phyloP scores from a whole-genome alignment of 1,284 basidiomycete genomes.

The Ganoderma lingzhi region DNA sequence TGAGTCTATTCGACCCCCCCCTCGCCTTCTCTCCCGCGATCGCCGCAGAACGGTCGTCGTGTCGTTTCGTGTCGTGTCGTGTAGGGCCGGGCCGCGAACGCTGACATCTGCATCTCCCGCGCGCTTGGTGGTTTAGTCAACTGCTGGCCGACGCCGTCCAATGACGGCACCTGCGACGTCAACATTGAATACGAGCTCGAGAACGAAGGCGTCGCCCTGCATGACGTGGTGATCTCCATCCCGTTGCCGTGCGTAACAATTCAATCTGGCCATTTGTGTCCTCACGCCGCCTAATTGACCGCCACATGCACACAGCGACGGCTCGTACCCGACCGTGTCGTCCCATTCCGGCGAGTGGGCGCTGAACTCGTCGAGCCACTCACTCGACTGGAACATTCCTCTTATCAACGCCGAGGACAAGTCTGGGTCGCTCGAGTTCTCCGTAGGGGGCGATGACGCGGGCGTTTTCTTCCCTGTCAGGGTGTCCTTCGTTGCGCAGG shows the following conservation, averaged over 20 bases:
- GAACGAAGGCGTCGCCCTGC: slow-evolving; percentile 79
- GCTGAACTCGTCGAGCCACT: slow-evolving; percentile 80
- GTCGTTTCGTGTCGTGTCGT: too few species aligned
- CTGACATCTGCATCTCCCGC: slow-evolving; percentile 13
- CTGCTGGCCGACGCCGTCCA: slow-evolving; percentile 94
- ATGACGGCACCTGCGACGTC: slow-evolving; percentile 90
- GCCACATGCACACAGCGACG: slow-evolving; percentile 54
- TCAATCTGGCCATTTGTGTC: slow-evolving; percentile 6
- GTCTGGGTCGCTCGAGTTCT: slow-evolving; percentile 89
- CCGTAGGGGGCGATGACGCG: slow-evolving; percentile 83
- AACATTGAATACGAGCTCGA: slow-evolving; percentile 98
- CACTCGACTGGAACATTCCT: slow-evolving; percentile 86
- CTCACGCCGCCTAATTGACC: slow-evolving; percentile 13
- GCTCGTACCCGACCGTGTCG: slow-evolving; percentile 87
- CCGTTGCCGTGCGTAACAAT: slow-evolving; percentile 81
- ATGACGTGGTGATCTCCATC: slow-evolving; percentile 90
- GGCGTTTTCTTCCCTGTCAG: slow-evolving; percentile 94
- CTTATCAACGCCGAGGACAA: slow-evolving; percentile 65
- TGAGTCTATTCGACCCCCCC: slow-evolving; percentile 51
- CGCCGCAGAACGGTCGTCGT: neutral
- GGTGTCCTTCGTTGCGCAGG: slow-evolving; percentile 83
- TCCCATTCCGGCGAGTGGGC: slow-evolving; percentile 84
- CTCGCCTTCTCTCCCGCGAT: slow-evolving; percentile 2
- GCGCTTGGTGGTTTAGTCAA: slow-evolving; percentile 67
- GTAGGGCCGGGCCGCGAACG: neutral